Conservation (phyloP, 805 yeast species). For the Lachancea lanzarotensis region DNA sequence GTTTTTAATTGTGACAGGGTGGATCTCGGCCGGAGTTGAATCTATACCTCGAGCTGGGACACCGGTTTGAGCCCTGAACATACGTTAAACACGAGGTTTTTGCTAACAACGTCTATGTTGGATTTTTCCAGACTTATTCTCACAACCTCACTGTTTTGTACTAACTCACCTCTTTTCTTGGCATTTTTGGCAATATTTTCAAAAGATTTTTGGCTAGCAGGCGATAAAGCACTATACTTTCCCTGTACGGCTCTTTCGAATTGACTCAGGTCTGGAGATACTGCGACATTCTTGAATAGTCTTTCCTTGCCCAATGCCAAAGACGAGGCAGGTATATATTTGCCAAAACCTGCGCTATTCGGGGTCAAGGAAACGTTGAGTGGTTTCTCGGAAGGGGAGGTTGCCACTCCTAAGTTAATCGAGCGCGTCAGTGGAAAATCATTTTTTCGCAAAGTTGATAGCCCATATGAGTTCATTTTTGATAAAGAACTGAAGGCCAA, state of each 20-base stretch:
- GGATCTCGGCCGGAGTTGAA: neutral
- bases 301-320: conserved; percentile 21
- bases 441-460: conserved; percentile 17
- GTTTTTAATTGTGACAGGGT: neutral
- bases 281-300: conserved; percentile 18
- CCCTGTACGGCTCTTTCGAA: conserved; percentile 20
- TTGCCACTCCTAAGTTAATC: conserved; percentile 18
- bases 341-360: conserved; percentile 61
- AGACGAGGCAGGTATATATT: conserved; percentile 55
- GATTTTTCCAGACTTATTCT: conserved; percentile 22
- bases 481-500: conserved; percentile 16
- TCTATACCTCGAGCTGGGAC: conserved; percentile 17
- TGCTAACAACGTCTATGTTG: conserved; percentile 13
- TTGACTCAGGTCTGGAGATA: conserved; percentile 11
- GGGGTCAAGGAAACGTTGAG: conserved; percentile 25
- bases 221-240: conserved; percentile 14
- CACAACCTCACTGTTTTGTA: conserved; percentile 19
- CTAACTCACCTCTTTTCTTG: conserved; percentile 13
- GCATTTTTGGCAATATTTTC: conserved; percentile 15
- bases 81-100: conserved; percentile 20
- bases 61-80: conserved; percentile 30
- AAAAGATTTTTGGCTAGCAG: conserved; percentile 11
- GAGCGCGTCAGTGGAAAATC: conserved; percentile 24
- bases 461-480: conserved; percentile 18
- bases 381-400: conserved; percentile 7